Percentiles rank a stretch among this genome's conserved stretches.
Evolutionary conservation across 2,329 filamentous ascomycete species (phyloP).

Genomic region (Cordyceps fumosorosea): DNA sequence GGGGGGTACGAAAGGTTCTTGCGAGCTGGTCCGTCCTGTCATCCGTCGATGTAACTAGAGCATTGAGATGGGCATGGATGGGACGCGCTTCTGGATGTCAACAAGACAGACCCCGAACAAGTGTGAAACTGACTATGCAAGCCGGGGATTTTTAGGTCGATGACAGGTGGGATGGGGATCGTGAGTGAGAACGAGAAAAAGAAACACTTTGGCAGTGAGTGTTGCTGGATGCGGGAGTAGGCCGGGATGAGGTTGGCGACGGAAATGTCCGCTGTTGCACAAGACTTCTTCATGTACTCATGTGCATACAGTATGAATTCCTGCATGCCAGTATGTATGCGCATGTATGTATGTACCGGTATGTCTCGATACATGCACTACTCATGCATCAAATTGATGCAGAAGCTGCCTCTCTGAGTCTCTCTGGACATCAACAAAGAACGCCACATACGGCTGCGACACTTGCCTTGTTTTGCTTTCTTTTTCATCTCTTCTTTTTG

Average conservation of each 20-base stretch:
- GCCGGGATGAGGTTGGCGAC: conserved; percentile 5
- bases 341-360: neutral
- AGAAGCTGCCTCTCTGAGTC: neutral
- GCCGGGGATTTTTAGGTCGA: neutral
- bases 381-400: conserved; percentile 5
- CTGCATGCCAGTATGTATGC: neutral
- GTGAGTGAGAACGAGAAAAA: neutral
- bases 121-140: conserved; percentile 8
- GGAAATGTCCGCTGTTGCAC: neutral
- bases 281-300: neutral
- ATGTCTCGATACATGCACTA: neutral
- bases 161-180: neutral
- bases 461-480: neutral
- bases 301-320: neutral
- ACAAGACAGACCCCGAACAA: neutral
- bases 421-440: neutral
- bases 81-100: neutral
- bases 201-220: neutral
- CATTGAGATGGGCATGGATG: neutral
- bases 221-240: neutral
- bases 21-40: neutral
- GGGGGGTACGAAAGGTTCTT: neutral
- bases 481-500: neutral
- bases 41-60: neutral
- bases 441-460: neutral